A percentile compares a stretch with the other conserved stretches of the same genome.
Conservation (phyloP, 176 grass and related monocot species). For the Phoenix roebelenii region DNA sequence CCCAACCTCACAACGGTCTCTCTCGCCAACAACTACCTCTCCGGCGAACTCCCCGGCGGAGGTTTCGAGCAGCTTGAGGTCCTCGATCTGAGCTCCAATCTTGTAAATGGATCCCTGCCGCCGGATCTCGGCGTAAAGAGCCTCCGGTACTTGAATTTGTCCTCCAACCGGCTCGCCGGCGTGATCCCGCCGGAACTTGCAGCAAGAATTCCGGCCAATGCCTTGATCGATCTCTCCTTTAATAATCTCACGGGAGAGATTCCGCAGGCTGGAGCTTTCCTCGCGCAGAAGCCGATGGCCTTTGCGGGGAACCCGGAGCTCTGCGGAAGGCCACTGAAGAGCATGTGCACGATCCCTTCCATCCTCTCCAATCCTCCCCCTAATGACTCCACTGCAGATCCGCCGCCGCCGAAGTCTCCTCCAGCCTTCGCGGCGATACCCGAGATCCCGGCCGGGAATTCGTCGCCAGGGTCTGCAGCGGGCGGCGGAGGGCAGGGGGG, state of each 20-base stretch:
- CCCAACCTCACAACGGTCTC: constrained; percentile 67
- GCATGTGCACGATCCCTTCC: constrained; percentile 48
- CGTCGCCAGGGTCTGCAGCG: background rate
- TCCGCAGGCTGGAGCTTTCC: constrained; percentile 36
- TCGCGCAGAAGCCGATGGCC: constrained; percentile 35
- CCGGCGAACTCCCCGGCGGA: constrained; percentile 37
- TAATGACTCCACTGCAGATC: background rate
- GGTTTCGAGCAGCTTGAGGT: constrained; percentile 40
- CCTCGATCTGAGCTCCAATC: constrained; percentile 70
- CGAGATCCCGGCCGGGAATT: background rate
- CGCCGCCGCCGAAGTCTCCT: background rate
- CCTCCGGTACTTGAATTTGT: constrained; percentile 68
- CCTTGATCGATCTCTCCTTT: constrained; percentile 63
- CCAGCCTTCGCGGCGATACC: constrained; percentile 14
- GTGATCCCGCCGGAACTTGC: constrained; percentile 53
- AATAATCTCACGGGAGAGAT: constrained; percentile 81
- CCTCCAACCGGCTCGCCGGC: constrained; percentile 55
- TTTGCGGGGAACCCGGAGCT: constrained; percentile 65
- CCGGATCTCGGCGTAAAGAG: constrained; percentile 32
- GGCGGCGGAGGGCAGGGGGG: constrained; percentile 9
- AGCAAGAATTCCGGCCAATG: constrained; percentile 38
- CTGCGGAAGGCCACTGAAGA: constrained; percentile 53
- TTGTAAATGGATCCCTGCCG: constrained; percentile 56
- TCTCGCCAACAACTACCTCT: constrained; percentile 67
- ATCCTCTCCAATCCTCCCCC: constrained; percentile 26